These are phyloP conservation scores for Aspergillus jensenii DNA, from an alignment of 2,329 filamentous ascomycete genomes.

Conservation along the genomic window DNA sequence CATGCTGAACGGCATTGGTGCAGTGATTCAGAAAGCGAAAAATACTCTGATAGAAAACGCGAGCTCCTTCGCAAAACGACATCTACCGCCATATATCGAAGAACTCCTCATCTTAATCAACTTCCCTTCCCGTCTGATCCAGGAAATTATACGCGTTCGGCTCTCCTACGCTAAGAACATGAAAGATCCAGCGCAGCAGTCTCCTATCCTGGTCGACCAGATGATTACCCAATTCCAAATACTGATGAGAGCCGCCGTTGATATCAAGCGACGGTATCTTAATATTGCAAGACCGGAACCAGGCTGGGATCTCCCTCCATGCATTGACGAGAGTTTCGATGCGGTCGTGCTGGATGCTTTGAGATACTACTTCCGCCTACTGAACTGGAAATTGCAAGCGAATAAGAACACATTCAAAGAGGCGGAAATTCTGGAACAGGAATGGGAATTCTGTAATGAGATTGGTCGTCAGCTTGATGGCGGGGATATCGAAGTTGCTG, in stretches of 20 bases:
- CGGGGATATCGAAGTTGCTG: conserved; percentile 93
- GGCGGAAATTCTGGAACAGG: conserved; percentile 92
- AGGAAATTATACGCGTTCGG: conserved; percentile 92
- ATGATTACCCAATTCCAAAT: conserved; percentile 98
- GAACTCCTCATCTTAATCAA: conserved; percentile 95
- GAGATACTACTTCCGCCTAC: conserved; percentile 97
- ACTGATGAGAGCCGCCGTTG: conserved; percentile 83
- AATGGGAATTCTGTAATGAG: conserved; percentile 96
- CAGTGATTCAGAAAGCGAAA: conserved; percentile 91
- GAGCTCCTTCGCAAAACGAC: conserved; percentile 78
- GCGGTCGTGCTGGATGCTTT: conserved; percentile 86
- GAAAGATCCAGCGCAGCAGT: conserved; percentile 91
- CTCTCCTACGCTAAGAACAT: conserved; percentile 91
- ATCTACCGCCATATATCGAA: conserved; percentile 94
- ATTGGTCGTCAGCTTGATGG: conserved; percentile 88
- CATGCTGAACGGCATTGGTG: conserved; percentile 79
- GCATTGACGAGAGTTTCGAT: conserved; percentile 96
- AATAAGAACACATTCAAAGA: conserved; percentile 99
- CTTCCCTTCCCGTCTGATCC: conserved; percentile 91
- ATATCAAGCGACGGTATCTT: conserved; percentile 87
- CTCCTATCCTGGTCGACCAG: conserved; percentile 91
- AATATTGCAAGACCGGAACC: conserved; percentile 80
- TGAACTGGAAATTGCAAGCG: conserved; percentile 95
- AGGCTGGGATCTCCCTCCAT: conserved; percentile 93
- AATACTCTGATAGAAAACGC: conserved; percentile 85